phyloP scores from a whole-genome alignment of 2,329 filamentous ascomycete species.

The Periconia sp. region DNA sequence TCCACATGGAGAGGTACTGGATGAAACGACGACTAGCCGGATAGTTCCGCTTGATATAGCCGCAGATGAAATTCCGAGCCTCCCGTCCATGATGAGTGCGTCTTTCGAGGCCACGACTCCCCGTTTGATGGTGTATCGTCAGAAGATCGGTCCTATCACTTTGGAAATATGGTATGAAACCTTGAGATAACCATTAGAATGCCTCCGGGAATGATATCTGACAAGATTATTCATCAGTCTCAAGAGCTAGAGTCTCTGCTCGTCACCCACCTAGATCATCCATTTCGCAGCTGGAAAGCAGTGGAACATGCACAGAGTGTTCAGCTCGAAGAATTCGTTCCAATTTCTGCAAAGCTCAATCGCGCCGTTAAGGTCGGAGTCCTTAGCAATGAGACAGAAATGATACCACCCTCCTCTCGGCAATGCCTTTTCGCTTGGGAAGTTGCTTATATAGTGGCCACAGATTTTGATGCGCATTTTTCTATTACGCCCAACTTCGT shows the following conservation, averaged over 20 bases:
- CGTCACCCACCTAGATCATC: slow-evolving; percentile 46
- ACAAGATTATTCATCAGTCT: too few relatives aligned
- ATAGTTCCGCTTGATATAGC: slow-evolving; percentile 47
- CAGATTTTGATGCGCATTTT: slow-evolving; percentile 51
- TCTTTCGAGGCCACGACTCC: slow-evolving; percentile 34
- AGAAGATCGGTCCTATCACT: slow-evolving; percentile 36
- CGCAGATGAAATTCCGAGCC: slow-evolving; percentile 46
- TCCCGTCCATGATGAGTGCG: slow-evolving; percentile 40
- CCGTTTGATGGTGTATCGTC: slow-evolving; percentile 35
- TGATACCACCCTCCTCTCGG: slow-evolving; percentile 54
- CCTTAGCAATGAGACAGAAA: slow-evolving; percentile 54
- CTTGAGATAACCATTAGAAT: slow-evolving; percentile 2
- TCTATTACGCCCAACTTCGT: slow-evolving; percentile 29
- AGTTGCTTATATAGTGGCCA: slow-evolving; percentile 55
- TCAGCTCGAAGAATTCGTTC: slow-evolving; percentile 55
- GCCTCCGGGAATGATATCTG: too few relatives aligned
- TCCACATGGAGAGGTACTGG: slow-evolving; percentile 47
- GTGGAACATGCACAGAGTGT: slow-evolving; percentile 47
- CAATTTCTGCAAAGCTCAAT: slow-evolving; percentile 53
- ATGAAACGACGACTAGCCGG: slow-evolving; percentile 46
- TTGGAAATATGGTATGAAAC: slow-evolving; percentile 41
- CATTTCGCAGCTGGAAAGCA: slow-evolving; percentile 54
- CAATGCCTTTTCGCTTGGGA: slow-evolving; percentile 52
- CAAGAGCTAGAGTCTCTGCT: slow-evolving; percentile 40
- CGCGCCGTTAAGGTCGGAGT: slow-evolving; percentile 48